Evolutionary conservation across 768 basidiomycete species (phyloP).

Genomic region (Pleurotus sapidus): DNA sequence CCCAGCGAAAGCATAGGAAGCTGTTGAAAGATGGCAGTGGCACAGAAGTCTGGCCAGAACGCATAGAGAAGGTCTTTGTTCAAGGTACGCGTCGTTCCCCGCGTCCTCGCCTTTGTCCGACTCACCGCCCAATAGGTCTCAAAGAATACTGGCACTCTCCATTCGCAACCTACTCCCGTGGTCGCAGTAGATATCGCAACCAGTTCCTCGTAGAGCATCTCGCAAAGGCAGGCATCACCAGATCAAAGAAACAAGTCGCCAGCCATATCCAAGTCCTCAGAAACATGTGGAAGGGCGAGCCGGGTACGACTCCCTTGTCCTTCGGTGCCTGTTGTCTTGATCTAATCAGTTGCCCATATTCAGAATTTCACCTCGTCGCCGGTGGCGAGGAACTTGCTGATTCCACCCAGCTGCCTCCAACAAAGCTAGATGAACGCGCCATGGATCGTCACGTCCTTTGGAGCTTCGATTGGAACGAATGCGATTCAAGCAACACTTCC

Average conservation of each 20-base stretch:
- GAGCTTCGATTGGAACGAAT: constrained; percentile 43
- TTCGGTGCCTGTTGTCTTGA: constrained; percentile 11
- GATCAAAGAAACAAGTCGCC: constrained; percentile 88
- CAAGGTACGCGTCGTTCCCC: constrained; percentile 42
- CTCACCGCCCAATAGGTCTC: constrained; percentile 44
- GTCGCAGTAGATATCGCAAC: constrained; percentile 79
- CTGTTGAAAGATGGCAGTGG: constrained; percentile 78
- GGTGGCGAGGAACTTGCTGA: constrained; percentile 73
- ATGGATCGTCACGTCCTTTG: constrained; percentile 34
- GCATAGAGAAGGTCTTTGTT: constrained; percentile 74
- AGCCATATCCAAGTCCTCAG: constrained; percentile 82
- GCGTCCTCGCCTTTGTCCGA: constrained; percentile 6
- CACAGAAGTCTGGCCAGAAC: constrained; percentile 81
- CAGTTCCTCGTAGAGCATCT: constrained; percentile 85
- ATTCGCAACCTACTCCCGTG: constrained; percentile 73
- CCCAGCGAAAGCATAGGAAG: constrained; percentile 80
- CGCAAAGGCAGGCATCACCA: constrained; percentile 61
- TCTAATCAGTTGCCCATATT: constrained; percentile 10
- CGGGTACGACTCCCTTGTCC: constrained; percentile 44
- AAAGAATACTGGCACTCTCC: constrained; percentile 78
- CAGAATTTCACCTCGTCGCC: constrained; percentile 77
- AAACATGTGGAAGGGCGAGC: constrained; percentile 87
- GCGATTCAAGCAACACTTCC: constrained; percentile 36
- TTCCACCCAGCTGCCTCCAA: constrained; percentile 39
- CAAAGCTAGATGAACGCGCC: constrained; percentile 56